phyloP scores from a whole-genome alignment of 2,329 filamentous ascomycete species.

The Gaeumannomyces sp. region DNA sequence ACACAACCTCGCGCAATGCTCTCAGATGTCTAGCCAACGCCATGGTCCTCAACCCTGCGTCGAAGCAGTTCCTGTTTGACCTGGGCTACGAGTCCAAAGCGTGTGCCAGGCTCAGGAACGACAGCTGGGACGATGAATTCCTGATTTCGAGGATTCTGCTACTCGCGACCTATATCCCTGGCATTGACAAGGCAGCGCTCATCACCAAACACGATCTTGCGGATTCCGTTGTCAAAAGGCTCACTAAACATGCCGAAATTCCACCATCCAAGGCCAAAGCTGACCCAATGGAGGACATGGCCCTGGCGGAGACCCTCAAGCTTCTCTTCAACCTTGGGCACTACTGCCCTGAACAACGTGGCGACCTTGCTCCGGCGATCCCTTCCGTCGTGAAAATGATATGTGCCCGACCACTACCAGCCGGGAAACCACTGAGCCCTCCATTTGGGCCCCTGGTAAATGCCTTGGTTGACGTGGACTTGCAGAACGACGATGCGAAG shows the following conservation, averaged over 20 bases:
- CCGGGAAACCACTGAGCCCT: slow-evolving; percentile 62
- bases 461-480: slow-evolving; percentile 70
- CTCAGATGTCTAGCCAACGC: slow-evolving; percentile 82
- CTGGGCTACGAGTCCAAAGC: slow-evolving; percentile 61
- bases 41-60: slow-evolving; percentile 61
- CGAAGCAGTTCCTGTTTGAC: slow-evolving; percentile 68
- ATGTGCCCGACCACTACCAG: slow-evolving; percentile 48
- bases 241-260: slow-evolving; percentile 60
- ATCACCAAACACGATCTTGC: slow-evolving; percentile 62
- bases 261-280: slow-evolving; percentile 25
- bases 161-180: slow-evolving; percentile 70
- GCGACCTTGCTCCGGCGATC: slow-evolving; percentile 61
- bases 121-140: slow-evolving; percentile 80
- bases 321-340: slow-evolving; percentile 84
- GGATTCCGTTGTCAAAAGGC: slow-evolving; percentile 61
- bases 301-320: slow-evolving; percentile 77
- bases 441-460: slow-evolving; percentile 71
- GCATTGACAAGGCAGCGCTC: slow-evolving; percentile 58
- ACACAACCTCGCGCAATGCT: slow-evolving; percentile 64
- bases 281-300: slow-evolving; percentile 67
- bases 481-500: slow-evolving; percentile 48
- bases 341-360: slow-evolving; percentile 56
- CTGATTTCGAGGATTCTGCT: slow-evolving; percentile 74
- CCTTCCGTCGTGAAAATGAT: slow-evolving; percentile 67
- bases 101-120: slow-evolving; percentile 65